Evolutionary conservation across 441 rosid genomes (phyloP).

Genomic region (Erodium moschatum): DNA sequence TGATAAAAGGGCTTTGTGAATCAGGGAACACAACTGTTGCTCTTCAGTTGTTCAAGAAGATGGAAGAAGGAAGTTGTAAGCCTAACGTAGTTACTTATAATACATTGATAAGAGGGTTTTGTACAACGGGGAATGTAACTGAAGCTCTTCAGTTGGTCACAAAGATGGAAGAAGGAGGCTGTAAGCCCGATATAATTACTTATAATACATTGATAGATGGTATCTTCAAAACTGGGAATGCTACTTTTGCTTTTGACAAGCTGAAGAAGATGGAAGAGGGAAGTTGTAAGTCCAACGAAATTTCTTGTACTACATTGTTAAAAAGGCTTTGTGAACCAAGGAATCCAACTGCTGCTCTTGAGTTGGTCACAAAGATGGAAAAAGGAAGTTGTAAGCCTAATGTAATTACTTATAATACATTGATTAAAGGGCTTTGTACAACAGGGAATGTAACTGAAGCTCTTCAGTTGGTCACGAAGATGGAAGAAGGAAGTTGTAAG

Average conservation of each 20-base stretch:
- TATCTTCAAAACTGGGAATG: slow-evolving; percentile 11
- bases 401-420: slow-evolving; percentile 9
- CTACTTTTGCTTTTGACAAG: background rate
- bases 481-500: too few species aligned
- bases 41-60: slow-evolving; percentile 10
- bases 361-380: background rate
- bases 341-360: background rate
- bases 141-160: too few species aligned
- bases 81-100: slow-evolving; percentile 13
- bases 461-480: too few species aligned
- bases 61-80: slow-evolving; percentile 9
- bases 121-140: too few species aligned
- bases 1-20: background rate
- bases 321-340: slow-evolving; percentile 14
- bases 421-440: slow-evolving; percentile 15
- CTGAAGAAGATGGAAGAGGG: slow-evolving; percentile 12
- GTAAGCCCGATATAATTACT: too few species aligned
- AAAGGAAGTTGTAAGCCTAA: slow-evolving; percentile 10
- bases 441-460: background rate
- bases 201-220: slow-evolving; percentile 6
- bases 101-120: too few species aligned
- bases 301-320: slow-evolving; percentile 12
- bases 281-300: slow-evolving; percentile 8
- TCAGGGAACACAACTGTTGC: slow-evolving; percentile 1
- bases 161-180: too few species aligned